Conservation (phyloP, 495 filamentous ascomycete species). For the Talaromyces wortmannii region DNA sequence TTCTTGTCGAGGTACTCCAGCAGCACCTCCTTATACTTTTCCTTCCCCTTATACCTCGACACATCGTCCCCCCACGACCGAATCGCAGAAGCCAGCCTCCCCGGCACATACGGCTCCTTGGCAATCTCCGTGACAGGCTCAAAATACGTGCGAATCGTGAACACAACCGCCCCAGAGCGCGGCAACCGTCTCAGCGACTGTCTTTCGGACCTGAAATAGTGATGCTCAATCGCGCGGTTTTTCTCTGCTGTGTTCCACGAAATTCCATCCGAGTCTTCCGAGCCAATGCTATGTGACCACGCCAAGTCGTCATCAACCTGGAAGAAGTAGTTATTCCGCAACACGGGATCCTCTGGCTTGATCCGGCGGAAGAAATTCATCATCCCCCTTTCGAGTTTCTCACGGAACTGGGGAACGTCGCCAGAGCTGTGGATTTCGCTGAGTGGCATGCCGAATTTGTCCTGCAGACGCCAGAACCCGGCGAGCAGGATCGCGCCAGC, state of each 20-base stretch:
- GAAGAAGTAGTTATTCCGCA: conserved; percentile 70
- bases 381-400: conserved; percentile 80
- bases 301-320: conserved; percentile 67
- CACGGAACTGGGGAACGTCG: conserved; percentile 68
- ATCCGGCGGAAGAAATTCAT: conserved; percentile 69
- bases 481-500: conserved; percentile 75
- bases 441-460: conserved; percentile 81
- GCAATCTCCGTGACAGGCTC: conserved; percentile 59
- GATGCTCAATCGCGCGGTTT: conserved; percentile 64
- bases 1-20: conserved; percentile 76
- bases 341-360: conserved; percentile 55
- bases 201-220: conserved; percentile 75
- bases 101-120: conserved; percentile 65
- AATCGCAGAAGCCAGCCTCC: conserved; percentile 62
- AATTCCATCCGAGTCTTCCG: conserved; percentile 56
- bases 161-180: conserved; percentile 66
- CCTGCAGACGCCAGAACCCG: conserved; percentile 80
- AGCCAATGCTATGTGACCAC: conserved; percentile 70
- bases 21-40: conserved; percentile 70
- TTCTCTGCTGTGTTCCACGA: conserved; percentile 77
- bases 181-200: conserved; percentile 72
- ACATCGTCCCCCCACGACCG: conserved; percentile 88
- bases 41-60: conserved; percentile 74
- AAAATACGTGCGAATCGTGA: conserved; percentile 77
- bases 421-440: conserved; percentile 81